Evolutionary conservation across 2,329 filamentous ascomycete species (phyloP).

Genomic region (Claviceps digitariae): DNA sequence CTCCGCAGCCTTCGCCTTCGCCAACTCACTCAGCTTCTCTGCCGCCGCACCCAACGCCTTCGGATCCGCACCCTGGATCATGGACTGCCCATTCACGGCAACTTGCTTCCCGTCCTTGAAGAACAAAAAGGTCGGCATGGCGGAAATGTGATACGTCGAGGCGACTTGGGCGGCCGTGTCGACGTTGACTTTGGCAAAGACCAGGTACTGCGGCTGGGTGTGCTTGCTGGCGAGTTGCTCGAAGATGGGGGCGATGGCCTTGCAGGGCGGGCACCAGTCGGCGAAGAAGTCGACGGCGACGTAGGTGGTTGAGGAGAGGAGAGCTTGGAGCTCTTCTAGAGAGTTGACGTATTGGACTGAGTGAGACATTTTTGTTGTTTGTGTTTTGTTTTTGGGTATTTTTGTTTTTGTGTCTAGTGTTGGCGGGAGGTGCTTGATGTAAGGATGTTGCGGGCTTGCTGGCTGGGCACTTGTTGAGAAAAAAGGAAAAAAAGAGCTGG

Average conservation of each 20-base stretch:
- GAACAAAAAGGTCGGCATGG: slow-evolving; percentile 87
- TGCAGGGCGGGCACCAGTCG: slow-evolving; percentile 38
- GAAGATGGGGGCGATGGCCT: slow-evolving; percentile 32
- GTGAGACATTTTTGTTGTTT: not conserved
- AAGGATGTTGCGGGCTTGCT: too few relatives aligned
- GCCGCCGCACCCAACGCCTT: slow-evolving; percentile 18
- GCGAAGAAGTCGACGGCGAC: slow-evolving; percentile 36
- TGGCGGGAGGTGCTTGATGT: too few relatives aligned
- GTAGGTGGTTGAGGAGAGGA: slow-evolving; percentile 26
- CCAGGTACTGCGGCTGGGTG: slow-evolving; percentile 10
- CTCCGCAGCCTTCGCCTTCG: slow-evolving; percentile 16
- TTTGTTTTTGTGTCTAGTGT: not conserved
- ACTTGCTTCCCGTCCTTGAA: slow-evolving; percentile 57
- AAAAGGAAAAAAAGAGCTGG: too few relatives aligned
- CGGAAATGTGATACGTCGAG: slow-evolving; percentile 62
- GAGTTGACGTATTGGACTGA: slow-evolving; percentile 18
- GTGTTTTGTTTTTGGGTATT: not conserved
- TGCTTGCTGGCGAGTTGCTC: slow-evolving; percentile 31
- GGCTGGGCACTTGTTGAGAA: too few relatives aligned
- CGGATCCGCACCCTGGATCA: slow-evolving; percentile 22
- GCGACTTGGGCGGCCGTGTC: slow-evolving; percentile 21
- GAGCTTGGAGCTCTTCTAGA: slow-evolving; percentile 19
- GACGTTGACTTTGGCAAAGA: slow-evolving; percentile 12
- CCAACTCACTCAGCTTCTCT: slow-evolving; percentile 24
- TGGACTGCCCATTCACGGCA: slow-evolving; percentile 17